Evolutionary conservation across 2,329 filamentous ascomycete genomes (phyloP), one percentile per base, ranked within the genome.

Genomic region (Talaromyces rugulosus): DNA sequence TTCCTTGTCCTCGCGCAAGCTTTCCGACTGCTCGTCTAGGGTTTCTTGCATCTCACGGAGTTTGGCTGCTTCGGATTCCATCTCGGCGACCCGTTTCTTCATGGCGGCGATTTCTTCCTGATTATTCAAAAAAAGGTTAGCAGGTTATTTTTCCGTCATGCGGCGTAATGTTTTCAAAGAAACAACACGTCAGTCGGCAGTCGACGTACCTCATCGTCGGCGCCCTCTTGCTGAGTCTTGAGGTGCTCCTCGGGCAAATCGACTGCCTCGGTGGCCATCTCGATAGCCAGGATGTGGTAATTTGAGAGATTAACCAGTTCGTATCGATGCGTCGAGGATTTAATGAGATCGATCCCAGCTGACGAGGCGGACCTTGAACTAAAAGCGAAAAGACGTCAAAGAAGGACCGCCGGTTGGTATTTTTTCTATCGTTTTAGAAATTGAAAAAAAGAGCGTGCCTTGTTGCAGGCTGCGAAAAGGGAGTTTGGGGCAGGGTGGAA

Each of bases 1-100:
- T 76, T 97, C 93, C 78, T 96, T 96, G 80, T 93, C 92, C 74
- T 98, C 95, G 67, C 89, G 87, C 64, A 95, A 83, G 69, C 91
- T 91, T 66, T 92, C 88, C 65, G 87, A 88, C 71, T 95, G 90
- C 74, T 93, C 88, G 75, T 98, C 94, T 65, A 98, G 84, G 59
- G 84, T 88, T 60, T 88, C 88, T 75, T 95, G 91, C 90, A 95
- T 93, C 77, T 94, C 91, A 67, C 91, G 86, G 59, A 95, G 84
- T 78, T 93, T 93, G 63, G 89, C 89, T 5, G 91, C 91, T 81
- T 95, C 91, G 71, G 91, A 90, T 80, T 95, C 91, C 91, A 95
- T 95, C 80, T 95, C 91, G 66, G 89, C 90, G 65, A 95, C 90
- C 68, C 90, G 85, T 71, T 85, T 85, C 83, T 94, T 95, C 91